Conservation (phyloP, 495 filamentous ascomycete species). For the Niebla homalea region DNA sequence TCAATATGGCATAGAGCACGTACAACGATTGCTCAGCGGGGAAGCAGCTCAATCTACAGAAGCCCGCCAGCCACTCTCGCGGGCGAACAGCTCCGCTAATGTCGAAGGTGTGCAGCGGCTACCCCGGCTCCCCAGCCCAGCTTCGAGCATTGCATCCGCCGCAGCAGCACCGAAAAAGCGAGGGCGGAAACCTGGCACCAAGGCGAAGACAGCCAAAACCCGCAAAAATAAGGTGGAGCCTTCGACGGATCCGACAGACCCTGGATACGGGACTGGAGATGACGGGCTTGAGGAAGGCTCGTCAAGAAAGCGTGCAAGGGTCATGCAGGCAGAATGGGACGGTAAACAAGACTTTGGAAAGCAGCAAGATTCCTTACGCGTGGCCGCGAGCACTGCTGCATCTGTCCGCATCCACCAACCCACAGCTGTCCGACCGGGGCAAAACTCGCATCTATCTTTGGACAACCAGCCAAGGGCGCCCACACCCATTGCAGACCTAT, state of each 20-base stretch:
- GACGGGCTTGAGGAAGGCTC: constrained; percentile 49
- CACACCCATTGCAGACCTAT: constrained; percentile 53
- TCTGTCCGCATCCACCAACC: constrained; percentile 79
- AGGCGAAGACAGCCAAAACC: background rate
- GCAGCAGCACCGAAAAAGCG: constrained; percentile 17
- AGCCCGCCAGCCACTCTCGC: constrained; percentile 2
- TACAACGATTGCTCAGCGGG: constrained; percentile 34
- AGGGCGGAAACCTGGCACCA: constrained; percentile 14
- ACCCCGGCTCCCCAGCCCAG: constrained; percentile 26
- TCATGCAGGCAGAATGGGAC: constrained; percentile 54
- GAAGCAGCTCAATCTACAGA: constrained; percentile 26
- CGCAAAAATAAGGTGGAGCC: constrained; percentile 19
- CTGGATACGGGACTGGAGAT: constrained; percentile 58
- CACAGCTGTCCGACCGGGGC: constrained; percentile 44
- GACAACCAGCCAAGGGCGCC: constrained; percentile 71
- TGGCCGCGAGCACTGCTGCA: constrained; percentile 74
- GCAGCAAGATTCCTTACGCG: constrained; percentile 66
- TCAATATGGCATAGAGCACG: constrained; percentile 41
- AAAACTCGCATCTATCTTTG: constrained; percentile 35
- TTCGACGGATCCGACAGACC: constrained; percentile 27
- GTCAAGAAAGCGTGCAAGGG: constrained; percentile 59
- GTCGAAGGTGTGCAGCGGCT: constrained; percentile 8
- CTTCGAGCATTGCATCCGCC: constrained; percentile 21
- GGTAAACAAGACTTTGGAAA: constrained; percentile 55
- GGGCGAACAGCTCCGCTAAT: constrained; percentile 7